Evolutionary conservation across 2,329 filamentous ascomycete genomes (phyloP).

Genomic region (Drechmeria coniospora): DNA sequence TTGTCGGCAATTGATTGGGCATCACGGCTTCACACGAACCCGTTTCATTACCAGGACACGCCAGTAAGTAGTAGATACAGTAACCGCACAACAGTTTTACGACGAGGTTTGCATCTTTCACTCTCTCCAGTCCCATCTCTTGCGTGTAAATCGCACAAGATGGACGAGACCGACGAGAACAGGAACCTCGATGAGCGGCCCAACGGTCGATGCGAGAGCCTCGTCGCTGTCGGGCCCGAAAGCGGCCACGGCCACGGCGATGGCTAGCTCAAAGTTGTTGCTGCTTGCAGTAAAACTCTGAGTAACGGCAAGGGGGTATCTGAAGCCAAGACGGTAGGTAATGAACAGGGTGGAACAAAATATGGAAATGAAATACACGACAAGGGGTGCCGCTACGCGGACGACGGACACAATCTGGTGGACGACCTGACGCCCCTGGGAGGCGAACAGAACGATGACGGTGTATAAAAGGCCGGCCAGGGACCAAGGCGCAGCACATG

Average conservation of each 20-base stretch:
- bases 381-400: slow-evolving; percentile 62
- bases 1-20: too few relatives aligned
- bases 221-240: slow-evolving; percentile 67
- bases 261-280: slow-evolving; percentile 87
- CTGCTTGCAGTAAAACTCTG: slow-evolving; percentile 83
- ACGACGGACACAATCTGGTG: slow-evolving; percentile 73
- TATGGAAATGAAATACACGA: slow-evolving; percentile 66
- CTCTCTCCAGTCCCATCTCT: slow-evolving; percentile 36
- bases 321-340: slow-evolving; percentile 52
- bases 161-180: slow-evolving; percentile 68
- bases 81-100: too few relatives aligned
- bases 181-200: slow-evolving; percentile 75
- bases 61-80: too few relatives aligned
- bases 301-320: slow-evolving; percentile 54
- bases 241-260: slow-evolving; percentile 71
- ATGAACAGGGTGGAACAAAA: slow-evolving; percentile 55
- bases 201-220: slow-evolving; percentile 69
- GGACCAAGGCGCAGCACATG: slow-evolving; percentile 54
- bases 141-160: slow-evolving; percentile 44
- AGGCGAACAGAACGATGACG: slow-evolving; percentile 72
- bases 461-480: slow-evolving; percentile 77
- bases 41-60: too few relatives aligned
- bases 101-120: too few relatives aligned
- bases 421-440: slow-evolving; percentile 61
- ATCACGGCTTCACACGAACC: too few relatives aligned